phyloP scores from a whole-genome alignment of 768 basidiomycete species.

The Mycena venus region DNA sequence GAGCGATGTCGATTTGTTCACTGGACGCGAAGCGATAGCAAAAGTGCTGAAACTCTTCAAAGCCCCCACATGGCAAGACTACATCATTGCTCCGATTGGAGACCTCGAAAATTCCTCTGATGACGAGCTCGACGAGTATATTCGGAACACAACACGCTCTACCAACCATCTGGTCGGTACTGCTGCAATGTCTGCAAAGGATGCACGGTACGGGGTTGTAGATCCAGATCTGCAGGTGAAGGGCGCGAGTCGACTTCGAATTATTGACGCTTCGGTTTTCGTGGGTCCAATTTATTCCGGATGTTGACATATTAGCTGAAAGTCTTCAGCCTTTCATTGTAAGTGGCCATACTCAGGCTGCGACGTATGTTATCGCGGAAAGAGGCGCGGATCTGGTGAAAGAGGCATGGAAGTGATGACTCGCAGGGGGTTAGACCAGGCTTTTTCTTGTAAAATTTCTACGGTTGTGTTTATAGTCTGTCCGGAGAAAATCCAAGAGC shows the following conservation, averaged over 20 bases:
- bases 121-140: slow-evolving; percentile 26
- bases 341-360: background rate
- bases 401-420: background rate
- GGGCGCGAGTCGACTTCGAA: slow-evolving; percentile 41
- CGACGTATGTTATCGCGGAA: background rate
- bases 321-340: background rate
- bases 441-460: too few relatives aligned
- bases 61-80: slow-evolving; percentile 35
- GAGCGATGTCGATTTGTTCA: slow-evolving; percentile 32
- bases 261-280: slow-evolving; percentile 48
- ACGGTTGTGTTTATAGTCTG: too few relatives aligned
- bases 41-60: slow-evolving; percentile 18
- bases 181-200: slow-evolving; percentile 30
- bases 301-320: too few relatives aligned
- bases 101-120: background rate
- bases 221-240: slow-evolving; percentile 16
- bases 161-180: slow-evolving; percentile 33
- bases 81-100: slow-evolving; percentile 15
- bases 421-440: too few relatives aligned
- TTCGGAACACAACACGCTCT: slow-evolving; percentile 21
- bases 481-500: too few relatives aligned
- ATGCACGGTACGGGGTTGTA: too few relatives aligned
- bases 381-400: background rate
- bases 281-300: too few relatives aligned
- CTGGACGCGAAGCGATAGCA: slow-evolving; percentile 18